Evolutionary conservation across 768 basidiomycete genomes (phyloP).

Genomic region (Lentinula lateritia): DNA sequence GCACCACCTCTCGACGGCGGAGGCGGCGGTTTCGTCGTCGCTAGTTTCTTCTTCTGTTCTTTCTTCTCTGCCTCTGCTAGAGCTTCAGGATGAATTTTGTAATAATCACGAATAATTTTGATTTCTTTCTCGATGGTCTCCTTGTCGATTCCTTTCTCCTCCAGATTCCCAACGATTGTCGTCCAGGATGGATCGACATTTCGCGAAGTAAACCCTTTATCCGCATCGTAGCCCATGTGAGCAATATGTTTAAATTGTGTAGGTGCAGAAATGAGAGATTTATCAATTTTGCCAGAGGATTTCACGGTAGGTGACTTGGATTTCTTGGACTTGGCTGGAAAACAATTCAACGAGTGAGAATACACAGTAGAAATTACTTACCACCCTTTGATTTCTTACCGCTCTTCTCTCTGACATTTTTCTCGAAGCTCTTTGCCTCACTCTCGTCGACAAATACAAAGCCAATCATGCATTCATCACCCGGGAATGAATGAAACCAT

Average conservation of each 20-base stretch:
- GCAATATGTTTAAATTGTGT: conserved; percentile 79
- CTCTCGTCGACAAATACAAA: conserved; percentile 84
- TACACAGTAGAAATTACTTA: conserved; percentile 11
- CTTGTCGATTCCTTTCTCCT: conserved; percentile 57
- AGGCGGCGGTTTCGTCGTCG: conserved; percentile 30
- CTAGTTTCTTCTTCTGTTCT: not conserved
- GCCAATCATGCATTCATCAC: conserved; percentile 89
- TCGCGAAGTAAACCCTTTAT: conserved; percentile 79
- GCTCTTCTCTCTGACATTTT: conserved; percentile 74
- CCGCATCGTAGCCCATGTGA: conserved; percentile 90
- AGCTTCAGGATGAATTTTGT: conserved; percentile 36
- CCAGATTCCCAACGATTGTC: conserved; percentile 60
- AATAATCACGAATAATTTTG: conserved; percentile 85
- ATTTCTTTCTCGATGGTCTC: conserved; percentile 72
- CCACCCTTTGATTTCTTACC: conserved; percentile 43
- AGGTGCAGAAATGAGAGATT: conserved; percentile 87
- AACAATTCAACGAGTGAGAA: conserved; percentile 4
- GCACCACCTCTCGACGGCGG: conserved; percentile 9
- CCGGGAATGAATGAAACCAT: conserved; percentile 89
- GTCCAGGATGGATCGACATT: conserved; percentile 92
- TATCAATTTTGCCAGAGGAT: conserved; percentile 81
- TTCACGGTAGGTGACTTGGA: conserved; percentile 34
- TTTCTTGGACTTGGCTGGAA: conserved; percentile 35
- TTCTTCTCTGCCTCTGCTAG: conserved; percentile 34
- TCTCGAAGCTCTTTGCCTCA: conserved; percentile 81